Conservation (phyloP, 345 rosid genomes). For the Corchorus olitorius region DNA sequence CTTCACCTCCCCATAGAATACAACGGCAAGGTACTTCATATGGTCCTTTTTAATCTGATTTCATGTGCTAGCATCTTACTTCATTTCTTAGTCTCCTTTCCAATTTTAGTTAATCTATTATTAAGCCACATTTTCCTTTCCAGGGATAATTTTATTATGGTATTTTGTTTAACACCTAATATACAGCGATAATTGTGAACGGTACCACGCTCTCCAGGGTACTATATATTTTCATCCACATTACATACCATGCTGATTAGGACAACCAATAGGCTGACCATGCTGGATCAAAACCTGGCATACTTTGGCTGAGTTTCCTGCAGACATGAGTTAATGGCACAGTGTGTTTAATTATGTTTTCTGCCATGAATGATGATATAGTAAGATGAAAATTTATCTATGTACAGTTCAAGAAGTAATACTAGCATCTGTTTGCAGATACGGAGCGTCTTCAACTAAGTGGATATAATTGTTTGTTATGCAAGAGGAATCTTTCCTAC, state of each 20-base stretch:
- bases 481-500: constrained; percentile 47
- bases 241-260: neutral
- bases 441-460: constrained; percentile 19
- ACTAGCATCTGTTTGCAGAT: constrained; percentile 22
- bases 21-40: constrained; percentile 30
- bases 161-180: neutral
- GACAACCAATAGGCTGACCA: neutral
- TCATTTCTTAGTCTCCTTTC: neutral
- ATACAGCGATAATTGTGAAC: neutral
- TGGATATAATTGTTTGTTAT: constrained; percentile 37
- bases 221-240: neutral
- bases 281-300: neutral
- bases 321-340: neutral
- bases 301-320: neutral
- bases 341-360: neutral
- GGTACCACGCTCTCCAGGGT: neutral
- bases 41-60: neutral
- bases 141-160: neutral
- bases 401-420: neutral
- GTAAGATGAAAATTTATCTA: neutral
- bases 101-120: neutral
- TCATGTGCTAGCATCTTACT: neutral
- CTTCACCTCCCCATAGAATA: constrained; percentile 10
- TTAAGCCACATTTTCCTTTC: neutral
- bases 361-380: neutral